A percentile compares a stretch with the other conserved stretches of the same genome.
These are phyloP conservation scores for Canavalia gladiata DNA, from an alignment of 306 rosid genomes.

Conservation along the genomic window DNA sequence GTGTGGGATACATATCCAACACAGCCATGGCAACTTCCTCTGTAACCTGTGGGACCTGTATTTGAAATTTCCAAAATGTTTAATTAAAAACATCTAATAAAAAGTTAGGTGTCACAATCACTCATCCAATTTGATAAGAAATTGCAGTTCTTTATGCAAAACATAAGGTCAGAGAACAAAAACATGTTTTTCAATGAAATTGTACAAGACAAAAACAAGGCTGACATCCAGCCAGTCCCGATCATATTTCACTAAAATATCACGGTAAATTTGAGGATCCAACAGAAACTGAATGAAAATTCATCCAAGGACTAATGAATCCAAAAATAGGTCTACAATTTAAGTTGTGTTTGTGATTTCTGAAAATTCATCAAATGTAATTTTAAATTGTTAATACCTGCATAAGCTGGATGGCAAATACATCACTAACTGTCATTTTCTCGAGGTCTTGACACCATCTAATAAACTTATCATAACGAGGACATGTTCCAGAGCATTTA, in stretches of 20 bases:
- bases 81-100: background rate
- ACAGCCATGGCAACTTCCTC: constrained; percentile 93
- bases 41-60: constrained; percentile 98
- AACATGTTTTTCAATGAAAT: background rate
- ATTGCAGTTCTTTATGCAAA: constrained; percentile 4
- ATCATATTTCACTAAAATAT: background rate
- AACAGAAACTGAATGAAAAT: background rate
- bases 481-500: constrained; percentile 60
- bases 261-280: background rate
- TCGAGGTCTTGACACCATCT: constrained; percentile 81
- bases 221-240: background rate
- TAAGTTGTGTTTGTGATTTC: constrained; percentile 6
- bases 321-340: background rate
- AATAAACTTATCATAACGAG: constrained; percentile 72
- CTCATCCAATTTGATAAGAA: constrained; percentile 26
- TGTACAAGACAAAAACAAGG: constrained; percentile 4
- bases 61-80: constrained; percentile 19
- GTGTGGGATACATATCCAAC: constrained; percentile 85
- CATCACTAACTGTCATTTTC: constrained; percentile 88
- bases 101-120: constrained; percentile 1
- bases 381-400: constrained; percentile 65
- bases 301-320: background rate
- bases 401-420: constrained; percentile 95
- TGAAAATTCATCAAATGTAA: background rate
- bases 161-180: background rate